A percentile compares a stretch with the other conserved stretches of the same genome.
Conservation (phyloP, 192 early-diverging fungal species). For the Podila horticola region DNA sequence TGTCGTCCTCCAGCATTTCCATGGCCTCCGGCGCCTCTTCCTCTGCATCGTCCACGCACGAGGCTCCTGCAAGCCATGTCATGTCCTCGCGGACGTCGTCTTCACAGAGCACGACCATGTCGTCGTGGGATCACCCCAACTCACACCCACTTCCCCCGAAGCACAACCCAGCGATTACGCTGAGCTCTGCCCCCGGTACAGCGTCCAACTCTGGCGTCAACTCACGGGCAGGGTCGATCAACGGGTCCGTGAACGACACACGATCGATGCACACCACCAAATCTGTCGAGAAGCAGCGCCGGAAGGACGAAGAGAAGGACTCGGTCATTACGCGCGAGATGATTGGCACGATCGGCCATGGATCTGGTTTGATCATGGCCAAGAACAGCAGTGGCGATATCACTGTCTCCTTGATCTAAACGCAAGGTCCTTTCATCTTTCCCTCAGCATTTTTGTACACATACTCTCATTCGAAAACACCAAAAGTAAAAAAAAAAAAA, state of each 20-base stretch:
- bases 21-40: conserved; percentile 1
- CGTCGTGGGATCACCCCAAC: conserved; percentile 15
- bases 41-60: conserved; percentile 22
- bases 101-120: not conserved
- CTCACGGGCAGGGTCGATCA: conserved; percentile 29
- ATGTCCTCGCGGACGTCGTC: conserved; percentile 36
- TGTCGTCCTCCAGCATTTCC: not conserved
- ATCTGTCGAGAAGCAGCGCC: conserved; percentile 24
- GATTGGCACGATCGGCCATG: conserved; percentile 43
- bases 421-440: not conserved
- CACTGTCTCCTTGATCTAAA: conserved; percentile 27
- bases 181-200: conserved; percentile 19
- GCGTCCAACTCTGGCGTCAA: conserved; percentile 5
- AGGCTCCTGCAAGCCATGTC: conserved; percentile 4
- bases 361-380: conserved; percentile 30
- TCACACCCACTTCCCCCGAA: not conserved
- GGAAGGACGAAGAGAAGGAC: conserved; percentile 37
- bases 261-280: conserved; percentile 24
- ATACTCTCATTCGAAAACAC: not conserved
- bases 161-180: not conserved
- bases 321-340: conserved; percentile 25
- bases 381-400: conserved; percentile 52
- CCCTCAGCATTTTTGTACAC: not conserved
- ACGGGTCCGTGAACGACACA: conserved; percentile 24
- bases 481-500: not conserved